Base-by-base conservation (phyloP, 495 filamentous ascomycete genomes). In the Penicillium bialowiezense region DNA sequence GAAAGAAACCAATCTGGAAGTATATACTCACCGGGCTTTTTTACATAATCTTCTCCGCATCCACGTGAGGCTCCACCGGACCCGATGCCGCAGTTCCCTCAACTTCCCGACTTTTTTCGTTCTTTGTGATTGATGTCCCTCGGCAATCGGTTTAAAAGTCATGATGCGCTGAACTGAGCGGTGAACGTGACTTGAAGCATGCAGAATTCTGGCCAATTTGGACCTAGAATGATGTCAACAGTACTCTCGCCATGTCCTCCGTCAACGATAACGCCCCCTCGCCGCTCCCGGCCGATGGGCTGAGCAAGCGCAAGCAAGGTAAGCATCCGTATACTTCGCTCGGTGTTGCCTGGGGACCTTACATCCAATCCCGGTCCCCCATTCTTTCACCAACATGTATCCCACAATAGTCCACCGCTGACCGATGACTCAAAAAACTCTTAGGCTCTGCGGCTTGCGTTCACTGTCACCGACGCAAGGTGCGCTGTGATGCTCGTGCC, bases 401-500 rank as follows among this genome's bases (percentile, higher is more conserved):
- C 15, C 8, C 43, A 15, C 32, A 5, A 44, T 32, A 32, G 13
- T 26, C 9, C 5, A 28, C 46, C 9, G 46, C 54, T 63, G 32
- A 61, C 40, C 20, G 36, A 44, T 54, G 52, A 51, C 48, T 59
- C 45, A 40, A 58, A 46, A 58, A 50, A 49, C 24, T 54, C 26
- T 41, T 58, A 74, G 71, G 69, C 49, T 66, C 69, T 7, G 71
- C 71, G 6, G 73, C 73, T 37, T 76, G 73, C 40, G 56, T 74
- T 26, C 73, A 76, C 50, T 76, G 73, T 39, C 73, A 76, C 58
- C 70, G 73, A 44, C 71, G 73, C 50, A 76, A 76, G 57, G 71
- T 76, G 41, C 71, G 71, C 55, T 76, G 73, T 43, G 73, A 76
- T 60, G 71, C 73, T 34, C 71, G 71, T 41, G 24, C 65, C 12